phyloP scores from a whole-genome alignment of 2,329 filamentous ascomycete species.

The Ophiostoma populinum region DNA sequence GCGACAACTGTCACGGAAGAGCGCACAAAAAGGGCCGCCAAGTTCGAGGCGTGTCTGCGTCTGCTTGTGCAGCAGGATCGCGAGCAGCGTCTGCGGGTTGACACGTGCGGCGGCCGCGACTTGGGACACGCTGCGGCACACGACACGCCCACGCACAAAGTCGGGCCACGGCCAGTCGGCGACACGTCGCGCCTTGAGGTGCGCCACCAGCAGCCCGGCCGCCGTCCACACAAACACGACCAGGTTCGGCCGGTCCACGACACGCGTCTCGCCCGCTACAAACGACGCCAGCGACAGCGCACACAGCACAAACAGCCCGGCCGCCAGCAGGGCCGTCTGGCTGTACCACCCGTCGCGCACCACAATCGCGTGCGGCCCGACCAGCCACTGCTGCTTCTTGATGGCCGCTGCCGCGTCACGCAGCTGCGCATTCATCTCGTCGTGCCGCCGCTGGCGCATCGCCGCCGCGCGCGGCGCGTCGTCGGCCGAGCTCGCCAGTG shows the following conservation, averaged over 20 bases:
- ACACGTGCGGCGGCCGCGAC: background rate
- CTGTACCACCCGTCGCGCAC: constrained; percentile 1
- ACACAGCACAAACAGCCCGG: background rate
- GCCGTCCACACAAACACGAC: constrained; percentile 1
- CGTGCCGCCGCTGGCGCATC: background rate
- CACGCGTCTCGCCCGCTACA: background rate
- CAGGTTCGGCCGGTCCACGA: background rate
- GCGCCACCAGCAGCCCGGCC: background rate
- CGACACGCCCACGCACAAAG: background rate
- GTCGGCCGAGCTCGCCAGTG: background rate
- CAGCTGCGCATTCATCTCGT: background rate
- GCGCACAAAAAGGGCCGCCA: background rate
- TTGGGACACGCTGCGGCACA: constrained; percentile 1
- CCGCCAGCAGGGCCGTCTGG: background rate
- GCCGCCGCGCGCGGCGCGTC: background rate
- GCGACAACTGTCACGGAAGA: background rate
- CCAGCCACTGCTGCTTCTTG: background rate
- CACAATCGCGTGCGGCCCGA: background rate
- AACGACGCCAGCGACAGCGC: background rate
- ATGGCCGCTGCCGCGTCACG: background rate
- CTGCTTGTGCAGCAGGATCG: background rate
- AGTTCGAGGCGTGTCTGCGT: background rate
- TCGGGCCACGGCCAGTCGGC: constrained; percentile 1
- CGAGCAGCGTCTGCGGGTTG: constrained; percentile 1
- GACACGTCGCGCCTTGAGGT: background rate